Base-by-base conservation (phyloP, 495 filamentous ascomycete genomes). In the Hypoxylon crocopeplum region DNA sequence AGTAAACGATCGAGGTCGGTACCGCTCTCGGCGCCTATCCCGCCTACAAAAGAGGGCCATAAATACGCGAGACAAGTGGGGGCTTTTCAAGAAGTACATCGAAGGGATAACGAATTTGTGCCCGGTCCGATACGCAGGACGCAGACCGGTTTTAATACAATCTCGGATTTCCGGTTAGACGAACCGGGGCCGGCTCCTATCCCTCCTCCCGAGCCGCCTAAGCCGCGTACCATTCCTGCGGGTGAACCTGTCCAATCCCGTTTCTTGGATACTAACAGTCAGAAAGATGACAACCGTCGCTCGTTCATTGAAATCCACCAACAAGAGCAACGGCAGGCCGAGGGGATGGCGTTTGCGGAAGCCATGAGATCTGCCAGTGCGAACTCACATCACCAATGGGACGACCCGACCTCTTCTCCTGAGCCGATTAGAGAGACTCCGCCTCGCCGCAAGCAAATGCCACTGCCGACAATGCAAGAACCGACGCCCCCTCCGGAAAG, bases 261-360 rank as follows among this genome's bases (percentile, higher is more conserved):
- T 25, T 69, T 72, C 22, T 56, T 79, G 5, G 76, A 66, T 49
- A 63, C 46, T 10, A 52, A 66, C 1, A 58, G 22, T 15, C 52
- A 39, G 4, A 69, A 71, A 30, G 77, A 81, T 37, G 77, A 81
- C 19, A 72, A 72, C 32, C 69, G 78, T 42, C 76, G 72, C 40
- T 81, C 77, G 1, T 77, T 79, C 36, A 77, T 81, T 37, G 78
- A 81, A 37, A 73, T 86, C 0, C 86, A 86, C n/a, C 76, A 80
- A 41, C 85, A 85, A n/a, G 80, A 87, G 70, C 90, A 92, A 84
- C 79, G 86, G 40, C 77, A 81, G 20, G 88, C 88, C 15, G 89
- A 93, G 73, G 89, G 86, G 5, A 77, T 79, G 57, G 87, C 87
- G 11, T 78, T 93, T 57, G 82, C 87, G 11, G 73, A 83, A 20